phyloP scores from a whole-genome alignment of 306 rosid genomes.

The Betula pendula region DNA sequence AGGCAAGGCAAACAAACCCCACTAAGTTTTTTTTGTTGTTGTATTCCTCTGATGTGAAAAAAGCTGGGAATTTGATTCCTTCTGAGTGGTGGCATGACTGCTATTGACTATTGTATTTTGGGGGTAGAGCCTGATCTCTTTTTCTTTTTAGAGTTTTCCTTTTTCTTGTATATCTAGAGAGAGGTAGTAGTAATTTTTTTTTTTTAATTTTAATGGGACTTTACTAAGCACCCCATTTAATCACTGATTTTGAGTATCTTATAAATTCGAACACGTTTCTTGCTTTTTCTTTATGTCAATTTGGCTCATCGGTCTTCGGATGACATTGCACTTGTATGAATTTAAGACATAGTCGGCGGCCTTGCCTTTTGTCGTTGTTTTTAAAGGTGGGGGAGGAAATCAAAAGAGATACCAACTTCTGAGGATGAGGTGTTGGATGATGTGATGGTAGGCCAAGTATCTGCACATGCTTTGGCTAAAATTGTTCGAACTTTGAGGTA shows the following conservation, averaged over 20 bases:
- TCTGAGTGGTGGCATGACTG: constrained; percentile 46
- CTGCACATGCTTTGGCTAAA: neutral
- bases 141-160: constrained; percentile 29
- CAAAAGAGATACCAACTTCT: too few species aligned
- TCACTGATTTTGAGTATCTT: too few species aligned
- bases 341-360: too few species aligned
- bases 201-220: constrained; percentile 34
- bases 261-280: neutral
- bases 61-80: constrained; percentile 62
- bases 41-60: constrained; percentile 6
- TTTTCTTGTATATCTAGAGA: constrained; percentile 51
- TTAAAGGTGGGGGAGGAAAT: too few species aligned
- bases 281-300: neutral
- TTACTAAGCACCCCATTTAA: too few species aligned
- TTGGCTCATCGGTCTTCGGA: too few species aligned
- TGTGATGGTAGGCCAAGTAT: neutral
- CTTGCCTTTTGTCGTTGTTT: too few species aligned
- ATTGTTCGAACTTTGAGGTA: constrained; percentile 25
- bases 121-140: constrained; percentile 36
- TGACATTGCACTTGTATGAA: too few species aligned
- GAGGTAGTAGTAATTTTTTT: constrained; percentile 51
- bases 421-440: too few species aligned
- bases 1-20: constrained; percentile 47
- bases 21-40: constrained; percentile 26
- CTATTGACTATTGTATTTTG: constrained; percentile 2